Evolutionary conservation across 768 basidiomycete species (phyloP), one percentile per base, ranked within the genome.

Genomic region (Pholiota conissans): DNA sequence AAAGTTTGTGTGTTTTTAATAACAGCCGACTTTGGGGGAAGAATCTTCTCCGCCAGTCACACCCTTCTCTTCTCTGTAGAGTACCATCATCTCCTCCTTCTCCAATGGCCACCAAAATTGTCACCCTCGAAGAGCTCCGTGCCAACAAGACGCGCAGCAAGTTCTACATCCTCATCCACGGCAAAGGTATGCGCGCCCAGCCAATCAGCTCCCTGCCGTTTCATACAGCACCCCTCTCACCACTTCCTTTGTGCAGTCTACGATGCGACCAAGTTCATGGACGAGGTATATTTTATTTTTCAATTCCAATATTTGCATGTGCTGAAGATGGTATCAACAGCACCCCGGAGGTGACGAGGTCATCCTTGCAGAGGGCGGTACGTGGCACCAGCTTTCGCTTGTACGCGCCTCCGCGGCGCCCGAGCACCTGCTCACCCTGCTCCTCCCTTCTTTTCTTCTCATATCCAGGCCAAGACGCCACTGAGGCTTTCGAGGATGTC

Each of bases 291-390:
- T 51, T 48, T 37, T 61, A 32, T 3, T 54, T 22, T 40, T 18
- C 39, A 11, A 18, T 29, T 26, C 35, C 16, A 8, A 8, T 16
- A 22, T 20, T 3, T 28, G 40, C 18, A 20, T 5, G 13, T 45
- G 51, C 32, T 37, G 5, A 59, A 35, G 18, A 27, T 57, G 27
- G 29, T 29, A 11, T 22, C 45, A 22, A 45, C 46, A 73, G 95
- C 95, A 97, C 69, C 95, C 95, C 22, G 96, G 96, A 72, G 97
- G 97, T 61, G 97, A 98, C 78, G 97, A 99, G 78, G 96, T 99
- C 55, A 84, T 99, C 61, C 74, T 98, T 52, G 89, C 91, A 58
- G 97, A 99, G 77, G 88, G 86, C 69, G 91, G 92, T 88, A 75
- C 69, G 90, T 80, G 68, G 69, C 73, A 59, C 7, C 22, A 26